Evolutionary conservation across 306 rosid species (phyloP).

Genomic region (Cucurbita pepo): DNA sequence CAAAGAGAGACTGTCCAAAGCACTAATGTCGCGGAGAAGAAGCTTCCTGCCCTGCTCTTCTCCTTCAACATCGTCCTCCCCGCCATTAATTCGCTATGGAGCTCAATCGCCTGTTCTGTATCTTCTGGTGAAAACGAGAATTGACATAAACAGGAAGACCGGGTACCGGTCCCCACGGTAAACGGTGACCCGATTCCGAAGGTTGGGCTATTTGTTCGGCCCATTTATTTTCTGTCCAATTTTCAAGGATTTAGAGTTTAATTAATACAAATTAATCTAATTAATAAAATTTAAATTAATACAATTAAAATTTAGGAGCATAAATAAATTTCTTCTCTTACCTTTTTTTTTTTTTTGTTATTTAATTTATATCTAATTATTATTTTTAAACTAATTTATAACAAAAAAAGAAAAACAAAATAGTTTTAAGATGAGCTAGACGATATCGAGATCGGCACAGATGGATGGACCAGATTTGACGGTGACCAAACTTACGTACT

Average conservation of each 20-base stretch:
- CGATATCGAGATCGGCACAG: no score
- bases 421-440: no score
- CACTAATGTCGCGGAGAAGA: conserved; percentile 46
- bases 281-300: no score
- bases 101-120: neutral
- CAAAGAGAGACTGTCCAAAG: conserved; percentile 42
- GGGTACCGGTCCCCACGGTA: neutral
- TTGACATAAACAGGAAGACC: neutral
- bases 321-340: no score
- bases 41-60: conserved; percentile 20
- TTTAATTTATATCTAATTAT: no score
- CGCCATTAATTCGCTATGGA: conserved; percentile 16
- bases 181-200: neutral
- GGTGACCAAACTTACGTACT: neutral
- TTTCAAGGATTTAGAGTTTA: no score
- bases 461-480: neutral
- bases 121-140: neutral
- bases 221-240: neutral
- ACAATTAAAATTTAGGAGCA: no score
- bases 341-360: no score
- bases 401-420: no score
- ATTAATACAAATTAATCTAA: no score
- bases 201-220: neutral
- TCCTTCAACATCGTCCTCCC: conserved; percentile 1
- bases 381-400: no score